phyloP scores from a whole-genome alignment of 305 asterid species.

The Fraxinus dipetala region DNA sequence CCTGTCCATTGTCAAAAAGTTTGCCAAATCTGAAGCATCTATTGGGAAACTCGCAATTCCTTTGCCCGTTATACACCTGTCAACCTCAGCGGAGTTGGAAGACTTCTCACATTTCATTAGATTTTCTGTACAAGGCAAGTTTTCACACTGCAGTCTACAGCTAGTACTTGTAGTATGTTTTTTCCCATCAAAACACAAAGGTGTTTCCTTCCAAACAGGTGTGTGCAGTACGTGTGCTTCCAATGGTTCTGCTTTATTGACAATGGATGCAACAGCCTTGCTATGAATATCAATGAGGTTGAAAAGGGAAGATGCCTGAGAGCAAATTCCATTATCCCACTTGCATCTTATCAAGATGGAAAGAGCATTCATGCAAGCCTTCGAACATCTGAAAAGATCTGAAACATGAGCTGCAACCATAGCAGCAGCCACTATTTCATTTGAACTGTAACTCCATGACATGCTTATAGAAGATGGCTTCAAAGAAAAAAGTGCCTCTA shows the following conservation, averaged over 20 bases:
- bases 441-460: constrained; percentile 89
- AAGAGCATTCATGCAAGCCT: constrained; percentile 92
- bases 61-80: constrained; percentile 49
- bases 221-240: constrained; percentile 77
- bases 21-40: constrained; percentile 93
- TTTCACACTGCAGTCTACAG: constrained; percentile 43
- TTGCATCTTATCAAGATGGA: constrained; percentile 77
- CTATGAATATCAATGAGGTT: constrained; percentile 91
- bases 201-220: constrained; percentile 45
- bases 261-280: constrained; percentile 88
- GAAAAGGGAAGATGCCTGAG: constrained; percentile 88
- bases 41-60: constrained; percentile 60
- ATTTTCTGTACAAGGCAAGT: constrained; percentile 41
- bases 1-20: constrained; percentile 86
- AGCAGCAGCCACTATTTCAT: constrained; percentile 97
- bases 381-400: constrained; percentile 83
- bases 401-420: constrained; percentile 99
- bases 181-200: constrained; percentile 59
- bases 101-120: constrained; percentile 34
- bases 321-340: constrained; percentile 82
- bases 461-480: constrained; percentile 90
- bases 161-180: constrained; percentile 42
- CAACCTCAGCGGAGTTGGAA: constrained; percentile 34
- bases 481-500: constrained; percentile 92
- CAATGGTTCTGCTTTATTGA: constrained; percentile 87